phyloP scores from a whole-genome alignment of 352 stramenopile species.

The Pythium aphanidermatum region DNA sequence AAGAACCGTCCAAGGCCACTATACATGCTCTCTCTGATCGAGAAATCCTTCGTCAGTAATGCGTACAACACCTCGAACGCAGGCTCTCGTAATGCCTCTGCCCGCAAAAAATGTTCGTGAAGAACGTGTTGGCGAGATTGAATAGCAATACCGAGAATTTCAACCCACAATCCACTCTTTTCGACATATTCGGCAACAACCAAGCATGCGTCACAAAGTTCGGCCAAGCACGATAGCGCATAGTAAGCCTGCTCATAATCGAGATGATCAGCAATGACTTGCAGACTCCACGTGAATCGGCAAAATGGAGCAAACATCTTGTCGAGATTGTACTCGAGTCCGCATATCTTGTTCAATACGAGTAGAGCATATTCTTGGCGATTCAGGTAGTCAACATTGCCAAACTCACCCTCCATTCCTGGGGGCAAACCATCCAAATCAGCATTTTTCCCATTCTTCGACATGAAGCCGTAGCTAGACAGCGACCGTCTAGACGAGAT shows the following conservation, averaged over 20 bases:
- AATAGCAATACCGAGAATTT: slow-evolving; percentile 71
- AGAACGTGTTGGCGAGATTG: slow-evolving; percentile 76
- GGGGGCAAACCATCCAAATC: slow-evolving; percentile 24
- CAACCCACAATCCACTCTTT: slow-evolving; percentile 66
- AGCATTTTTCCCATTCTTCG: slow-evolving; percentile 28
- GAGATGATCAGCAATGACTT: slow-evolving; percentile 79
- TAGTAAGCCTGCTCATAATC: slow-evolving; percentile 77
- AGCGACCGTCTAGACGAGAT: slow-evolving; percentile 73
- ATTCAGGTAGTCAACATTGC: slow-evolving; percentile 67
- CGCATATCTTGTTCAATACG: slow-evolving; percentile 79
- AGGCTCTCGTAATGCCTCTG: slow-evolving; percentile 63
- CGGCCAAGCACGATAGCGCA: slow-evolving; percentile 64
- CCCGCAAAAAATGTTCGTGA: slow-evolving; percentile 72
- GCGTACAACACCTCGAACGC: slow-evolving; percentile 81
- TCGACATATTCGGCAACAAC: slow-evolving; percentile 73
- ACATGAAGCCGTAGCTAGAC: slow-evolving; percentile 71
- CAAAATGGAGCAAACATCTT: slow-evolving; percentile 70
- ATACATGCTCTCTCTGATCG: slow-evolving; percentile 68
- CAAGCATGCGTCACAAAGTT: slow-evolving; percentile 72
- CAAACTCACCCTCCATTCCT: slow-evolving; percentile 64
- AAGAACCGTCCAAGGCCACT: slow-evolving; percentile 63
- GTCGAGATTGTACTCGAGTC: slow-evolving; percentile 63
- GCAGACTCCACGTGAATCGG: slow-evolving; percentile 71
- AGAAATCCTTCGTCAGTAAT: slow-evolving; percentile 64
- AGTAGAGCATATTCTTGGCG: slow-evolving; percentile 70